phyloP scores from a whole-genome alignment of 148 eudicot species.

The Rhododendron vialii region DNA sequence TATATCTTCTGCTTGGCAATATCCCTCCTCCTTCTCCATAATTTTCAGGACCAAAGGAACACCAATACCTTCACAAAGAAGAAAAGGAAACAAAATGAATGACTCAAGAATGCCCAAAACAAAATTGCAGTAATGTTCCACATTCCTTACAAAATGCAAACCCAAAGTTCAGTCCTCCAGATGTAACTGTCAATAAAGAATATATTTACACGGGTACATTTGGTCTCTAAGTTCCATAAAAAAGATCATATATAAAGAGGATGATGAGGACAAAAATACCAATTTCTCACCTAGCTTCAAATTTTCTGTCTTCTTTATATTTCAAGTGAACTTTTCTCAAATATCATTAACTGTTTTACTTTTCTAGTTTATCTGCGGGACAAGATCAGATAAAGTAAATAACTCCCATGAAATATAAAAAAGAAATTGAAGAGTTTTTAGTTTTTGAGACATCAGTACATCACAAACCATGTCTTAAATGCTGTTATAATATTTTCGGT shows the following conservation, averaged over 20 bases:
- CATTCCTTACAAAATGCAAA: neutral
- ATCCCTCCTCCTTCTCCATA: constrained; percentile 94
- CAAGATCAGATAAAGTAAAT: neutral
- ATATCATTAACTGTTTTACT: neutral
- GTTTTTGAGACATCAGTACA: neutral
- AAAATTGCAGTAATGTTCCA: neutral
- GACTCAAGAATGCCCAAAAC: neutral
- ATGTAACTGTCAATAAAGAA: neutral
- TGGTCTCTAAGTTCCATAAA: neutral
- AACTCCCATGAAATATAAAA: neutral
- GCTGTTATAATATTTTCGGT: neutral
- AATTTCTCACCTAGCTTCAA: neutral
- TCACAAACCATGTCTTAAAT: neutral
- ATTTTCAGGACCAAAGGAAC: constrained; percentile 99
- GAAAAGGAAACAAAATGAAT: neutral
- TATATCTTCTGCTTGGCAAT: constrained; percentile 84
- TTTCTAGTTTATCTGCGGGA: neutral
- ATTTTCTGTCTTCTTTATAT: neutral
- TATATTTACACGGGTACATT: neutral
- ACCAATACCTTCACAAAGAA: constrained; percentile 75
- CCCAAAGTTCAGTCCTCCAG: neutral
- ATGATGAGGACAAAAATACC: neutral
- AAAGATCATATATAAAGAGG: neutral
- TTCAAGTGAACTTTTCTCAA: neutral
- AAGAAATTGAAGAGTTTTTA: neutral